These are phyloP conservation scores for Acer campestre DNA, from an alignment of 345 rosid genomes.

Conservation along the genomic window DNA sequence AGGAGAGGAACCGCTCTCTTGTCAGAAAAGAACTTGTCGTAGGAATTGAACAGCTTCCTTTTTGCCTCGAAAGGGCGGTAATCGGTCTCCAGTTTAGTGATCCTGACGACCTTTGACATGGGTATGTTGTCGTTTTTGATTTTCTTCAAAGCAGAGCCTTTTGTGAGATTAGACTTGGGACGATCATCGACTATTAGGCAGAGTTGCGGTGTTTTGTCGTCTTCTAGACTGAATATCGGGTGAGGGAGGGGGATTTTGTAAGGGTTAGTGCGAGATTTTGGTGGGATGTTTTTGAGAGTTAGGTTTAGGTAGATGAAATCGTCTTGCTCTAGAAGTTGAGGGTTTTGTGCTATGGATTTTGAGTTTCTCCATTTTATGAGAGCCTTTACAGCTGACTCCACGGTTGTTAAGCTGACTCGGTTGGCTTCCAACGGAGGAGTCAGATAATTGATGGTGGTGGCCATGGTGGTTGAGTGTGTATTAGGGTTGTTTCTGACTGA, in stretches of 20 bases:
- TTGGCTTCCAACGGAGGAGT: conserved; percentile 9
- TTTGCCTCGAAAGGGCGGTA: conserved; percentile 54
- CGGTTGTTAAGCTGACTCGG: conserved; percentile 37
- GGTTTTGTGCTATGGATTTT: conserved; percentile 38
- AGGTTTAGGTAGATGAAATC: conserved; percentile 60
- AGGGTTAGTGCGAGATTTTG: conserved; percentile 50
- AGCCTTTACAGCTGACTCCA: conserved; percentile 44
- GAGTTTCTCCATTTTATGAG: conserved; percentile 59
- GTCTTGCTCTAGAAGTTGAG: conserved; percentile 72
- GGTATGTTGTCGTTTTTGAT: conserved; percentile 55
- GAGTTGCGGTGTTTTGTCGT: conserved; percentile 48
- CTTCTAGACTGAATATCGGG: conserved; percentile 38
- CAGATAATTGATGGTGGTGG: background rate
- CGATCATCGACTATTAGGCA: conserved; percentile 77
- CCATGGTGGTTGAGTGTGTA: conserved; percentile 5
- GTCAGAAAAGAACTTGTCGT: conserved; percentile 51
- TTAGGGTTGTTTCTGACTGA: background rate
- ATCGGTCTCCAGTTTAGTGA: conserved; percentile 60
- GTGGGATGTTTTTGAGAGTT: conserved; percentile 70
- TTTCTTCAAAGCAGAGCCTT: conserved; percentile 57
- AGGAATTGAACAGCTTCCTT: conserved; percentile 52
- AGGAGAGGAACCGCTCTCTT: conserved; percentile 53
- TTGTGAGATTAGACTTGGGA: conserved; percentile 60
- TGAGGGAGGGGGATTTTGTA: conserved; percentile 55
- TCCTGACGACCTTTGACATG: conserved; percentile 56